Conservation (phyloP, 1,139 yeast genomes). For the Pichia sorboxylosa region DNA sequence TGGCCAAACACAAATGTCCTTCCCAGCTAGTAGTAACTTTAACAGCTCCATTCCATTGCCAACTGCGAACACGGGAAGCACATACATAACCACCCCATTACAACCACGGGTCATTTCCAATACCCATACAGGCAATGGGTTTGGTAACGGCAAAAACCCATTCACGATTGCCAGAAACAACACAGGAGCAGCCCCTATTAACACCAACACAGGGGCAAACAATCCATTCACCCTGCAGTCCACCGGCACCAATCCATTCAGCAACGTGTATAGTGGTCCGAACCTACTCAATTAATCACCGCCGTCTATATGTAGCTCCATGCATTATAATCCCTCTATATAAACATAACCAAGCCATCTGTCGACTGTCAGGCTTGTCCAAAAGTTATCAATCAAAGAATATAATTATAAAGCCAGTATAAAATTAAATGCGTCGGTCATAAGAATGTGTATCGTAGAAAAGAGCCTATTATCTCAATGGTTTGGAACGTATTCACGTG, state of each 20-base stretch:
- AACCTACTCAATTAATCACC: slow-evolving; percentile 11
- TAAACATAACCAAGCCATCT: too few species aligned
- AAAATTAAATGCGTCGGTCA: too few species aligned
- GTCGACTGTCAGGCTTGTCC: too few species aligned
- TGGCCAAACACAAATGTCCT: too few species aligned
- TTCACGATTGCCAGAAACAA: slow-evolving; percentile 19
- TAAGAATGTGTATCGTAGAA: too few species aligned
- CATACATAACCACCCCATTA: slow-evolving; percentile 6
- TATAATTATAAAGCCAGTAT: too few species aligned
- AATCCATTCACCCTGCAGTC: slow-evolving; percentile 14
- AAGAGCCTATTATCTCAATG: too few species aligned
- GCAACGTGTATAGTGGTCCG: slow-evolving; percentile 11
- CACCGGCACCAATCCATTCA: slow-evolving; percentile 42
- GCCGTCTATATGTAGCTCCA: too few species aligned
- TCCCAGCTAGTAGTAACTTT: too few species aligned
- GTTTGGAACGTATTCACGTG: slow-evolving; percentile 18
- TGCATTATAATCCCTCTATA: too few species aligned
- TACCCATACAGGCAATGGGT: slow-evolving; percentile 11
- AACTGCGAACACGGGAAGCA: slow-evolving; percentile 1
- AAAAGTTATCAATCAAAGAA: too few species aligned
- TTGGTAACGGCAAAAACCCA: slow-evolving; percentile 17
- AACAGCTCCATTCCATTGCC: too few species aligned
- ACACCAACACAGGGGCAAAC: slow-evolving; percentile 4
- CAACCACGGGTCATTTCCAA: slow-evolving; percentile 11
- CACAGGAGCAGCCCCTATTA: slow-evolving; percentile 13